Evolutionary conservation across 169 alveolate species (phyloP).

Genomic region (Cryptosporidium parvum): DNA sequence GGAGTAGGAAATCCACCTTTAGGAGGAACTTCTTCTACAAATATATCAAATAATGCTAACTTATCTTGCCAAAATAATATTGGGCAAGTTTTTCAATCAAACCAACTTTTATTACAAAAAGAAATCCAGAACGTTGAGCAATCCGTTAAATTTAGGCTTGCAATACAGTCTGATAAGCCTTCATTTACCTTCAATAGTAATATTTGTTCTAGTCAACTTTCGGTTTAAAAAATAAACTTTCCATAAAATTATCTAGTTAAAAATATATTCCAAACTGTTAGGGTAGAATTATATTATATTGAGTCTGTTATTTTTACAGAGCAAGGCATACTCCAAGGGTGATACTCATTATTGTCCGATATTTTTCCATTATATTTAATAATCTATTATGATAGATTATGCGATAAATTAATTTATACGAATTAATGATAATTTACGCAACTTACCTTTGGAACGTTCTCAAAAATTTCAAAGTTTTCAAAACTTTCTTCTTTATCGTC

Average conservation of each 20-base stretch:
- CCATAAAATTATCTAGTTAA: not conserved
- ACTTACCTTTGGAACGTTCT: conserved; percentile 33
- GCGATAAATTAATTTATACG: not conserved
- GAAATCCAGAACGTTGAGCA: conserved; percentile 48
- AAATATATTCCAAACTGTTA: not conserved
- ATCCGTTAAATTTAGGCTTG: conserved; percentile 47
- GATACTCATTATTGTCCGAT: not conserved
- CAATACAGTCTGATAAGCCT: conserved; percentile 49
- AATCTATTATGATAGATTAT: not conserved
- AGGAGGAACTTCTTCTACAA: not conserved
- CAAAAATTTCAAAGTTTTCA: not conserved
- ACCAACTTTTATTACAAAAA: conserved; percentile 8
- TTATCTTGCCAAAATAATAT: not conserved
- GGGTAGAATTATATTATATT: not conserved
- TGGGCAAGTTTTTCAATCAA: conserved; percentile 5
- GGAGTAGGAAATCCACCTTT: not conserved
- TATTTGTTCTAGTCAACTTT: not conserved
- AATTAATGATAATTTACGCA: not conserved
- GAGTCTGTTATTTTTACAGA: conserved; percentile 38
- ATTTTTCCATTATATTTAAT: conserved; percentile 27
- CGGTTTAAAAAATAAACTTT: not conserved
- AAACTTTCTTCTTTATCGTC: not conserved
- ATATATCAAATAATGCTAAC: not conserved
- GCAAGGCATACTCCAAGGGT: conserved; percentile 72
- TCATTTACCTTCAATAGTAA: not conserved